These are phyloP conservation scores for Elsinoe arachidis DNA, from an alignment of 2,329 filamentous ascomycete genomes.

Conservation along the genomic window DNA sequence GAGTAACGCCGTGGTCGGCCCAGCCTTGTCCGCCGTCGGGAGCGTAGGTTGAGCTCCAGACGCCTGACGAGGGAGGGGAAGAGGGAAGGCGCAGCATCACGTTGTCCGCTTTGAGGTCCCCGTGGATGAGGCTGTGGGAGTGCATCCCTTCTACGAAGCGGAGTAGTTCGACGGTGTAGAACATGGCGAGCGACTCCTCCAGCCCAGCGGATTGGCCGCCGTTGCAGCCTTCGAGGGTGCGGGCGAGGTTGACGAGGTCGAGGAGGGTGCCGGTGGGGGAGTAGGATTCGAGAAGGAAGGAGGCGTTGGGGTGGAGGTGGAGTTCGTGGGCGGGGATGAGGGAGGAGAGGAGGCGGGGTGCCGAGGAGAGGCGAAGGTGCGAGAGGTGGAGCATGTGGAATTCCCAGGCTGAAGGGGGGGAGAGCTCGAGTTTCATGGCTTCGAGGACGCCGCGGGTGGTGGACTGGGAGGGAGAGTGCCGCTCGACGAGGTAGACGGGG, in stretches of 20 bases:
- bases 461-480: conserved; percentile 41
- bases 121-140: conserved; percentile 69
- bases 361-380: conserved; percentile 60
- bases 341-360: conserved; percentile 61
- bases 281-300: conserved; percentile 80
- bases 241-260: conserved; percentile 85
- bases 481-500: conserved; percentile 84
- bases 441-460: conserved; percentile 52
- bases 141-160: conserved; percentile 85
- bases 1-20: conserved; percentile 66
- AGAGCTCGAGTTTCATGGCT: conserved; percentile 82
- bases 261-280: conserved; percentile 84
- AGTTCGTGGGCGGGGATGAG: conserved; percentile 80
- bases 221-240: conserved; percentile 49
- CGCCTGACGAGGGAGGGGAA: conserved; percentile 57
- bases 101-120: conserved; percentile 93
- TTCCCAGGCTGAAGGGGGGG: conserved; percentile 82
- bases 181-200: conserved; percentile 90
- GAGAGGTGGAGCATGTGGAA: conserved; percentile 89
- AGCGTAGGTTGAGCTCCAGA: conserved; percentile 57
- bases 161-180: conserved; percentile 85
- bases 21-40: conserved; percentile 70
- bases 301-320: conserved; percentile 84
- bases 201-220: conserved; percentile 57
- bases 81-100: conserved; percentile 62